These are phyloP conservation scores for Antarctomyces pellizariae DNA, from an alignment of 495 filamentous ascomycete species.

Conservation along the genomic window DNA sequence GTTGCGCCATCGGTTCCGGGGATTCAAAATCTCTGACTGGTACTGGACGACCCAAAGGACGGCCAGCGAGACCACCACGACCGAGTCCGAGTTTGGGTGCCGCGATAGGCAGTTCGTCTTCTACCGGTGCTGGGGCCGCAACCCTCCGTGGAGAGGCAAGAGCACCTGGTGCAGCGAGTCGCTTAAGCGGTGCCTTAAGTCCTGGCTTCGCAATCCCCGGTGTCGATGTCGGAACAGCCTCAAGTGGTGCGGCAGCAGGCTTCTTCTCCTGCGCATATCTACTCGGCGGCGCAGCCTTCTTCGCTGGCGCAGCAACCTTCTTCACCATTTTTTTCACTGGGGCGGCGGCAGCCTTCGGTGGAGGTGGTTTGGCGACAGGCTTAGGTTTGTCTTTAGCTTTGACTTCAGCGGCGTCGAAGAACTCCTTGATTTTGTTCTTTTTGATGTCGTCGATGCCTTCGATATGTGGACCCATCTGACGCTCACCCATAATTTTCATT, in stretches of 20 bases:
- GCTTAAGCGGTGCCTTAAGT: conserved; percentile 45
- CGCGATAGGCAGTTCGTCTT: conserved; percentile 34
- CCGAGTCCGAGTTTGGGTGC: conserved; percentile 44
- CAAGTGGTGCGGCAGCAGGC: conserved; percentile 22
- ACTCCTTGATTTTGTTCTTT: conserved; percentile 92
- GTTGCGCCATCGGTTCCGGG: conserved; percentile 21
- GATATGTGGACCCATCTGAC: conserved; percentile 88
- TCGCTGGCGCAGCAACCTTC: conserved; percentile 21
- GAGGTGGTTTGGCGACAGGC: no score
- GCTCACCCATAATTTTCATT: conserved; percentile 97
- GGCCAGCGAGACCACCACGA: conserved; percentile 59
- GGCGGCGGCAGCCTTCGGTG: conserved; percentile 40
- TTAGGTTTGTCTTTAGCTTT: conserved; percentile 96
- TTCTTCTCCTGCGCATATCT: conserved; percentile 18
- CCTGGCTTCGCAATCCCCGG: conserved; percentile 35
- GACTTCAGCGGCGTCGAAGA: conserved; percentile 73
- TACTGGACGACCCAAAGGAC: conserved; percentile 39
- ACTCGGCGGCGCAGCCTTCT: conserved; percentile 22
- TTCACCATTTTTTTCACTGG: conserved; percentile 25
- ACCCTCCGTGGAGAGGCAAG: conserved; percentile 40
- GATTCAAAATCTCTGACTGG: no score
- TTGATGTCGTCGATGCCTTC: conserved; percentile 89
- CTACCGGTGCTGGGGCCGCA: conserved; percentile 21
- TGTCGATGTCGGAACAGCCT: conserved; percentile 32
- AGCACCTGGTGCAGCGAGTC: conserved; percentile 30